Evolutionary conservation across 2,329 filamentous ascomycete genomes (phyloP), one percentile per base, ranked within the genome.

Genomic region (Penicillium sp.): DNA sequence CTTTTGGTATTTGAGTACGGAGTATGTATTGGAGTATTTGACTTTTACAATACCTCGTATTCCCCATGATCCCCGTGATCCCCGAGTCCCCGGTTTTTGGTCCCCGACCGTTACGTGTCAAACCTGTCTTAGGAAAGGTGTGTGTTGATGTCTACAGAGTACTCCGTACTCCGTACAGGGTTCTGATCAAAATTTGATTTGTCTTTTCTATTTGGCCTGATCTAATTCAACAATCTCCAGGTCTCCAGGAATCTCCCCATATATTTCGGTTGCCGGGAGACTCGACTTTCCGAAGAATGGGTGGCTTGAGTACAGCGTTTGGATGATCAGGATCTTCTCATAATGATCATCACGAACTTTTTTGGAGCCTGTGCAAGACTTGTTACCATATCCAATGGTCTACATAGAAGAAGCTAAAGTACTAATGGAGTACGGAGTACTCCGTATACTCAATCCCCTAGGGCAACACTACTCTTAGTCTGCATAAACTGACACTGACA

Each of bases 71-170:
- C 56, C 57, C 59, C 55, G 53, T 35, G 15, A 38, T 50, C 56
- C 57, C 59, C 55, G 55, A 60, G n/a, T 57, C 52, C 55, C 49
- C 58, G 58, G 38, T 23, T 39, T 29, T 17, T 45, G 38, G 38
- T 54, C 55, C 49, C 47, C 53, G 42, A 53, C 66, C 69, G 67
- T 71, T 70, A 70, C 69, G 66, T 72, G 69, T 72, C 69, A 71
- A 61, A 51, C 55, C 67, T 61, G 15, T 58, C 59, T 67, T 67
- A 51, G 68, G 65, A 61, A 64, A 59, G 53, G 61, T 49, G 29
- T 44, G 10, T 21, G 39, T 52, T 50, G 15, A 35, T 36, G 23
- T 48, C 9, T 12, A 48, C 27, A 19, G 10, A 29, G 27, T 27
- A n/a, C 27, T 27, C 2, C 2, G 27, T 29, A 29, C 27, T 29